These are phyloP conservation scores for Ormosia semicastrata DNA, from an alignment of 306 rosid genomes.

Conservation along the genomic window DNA sequence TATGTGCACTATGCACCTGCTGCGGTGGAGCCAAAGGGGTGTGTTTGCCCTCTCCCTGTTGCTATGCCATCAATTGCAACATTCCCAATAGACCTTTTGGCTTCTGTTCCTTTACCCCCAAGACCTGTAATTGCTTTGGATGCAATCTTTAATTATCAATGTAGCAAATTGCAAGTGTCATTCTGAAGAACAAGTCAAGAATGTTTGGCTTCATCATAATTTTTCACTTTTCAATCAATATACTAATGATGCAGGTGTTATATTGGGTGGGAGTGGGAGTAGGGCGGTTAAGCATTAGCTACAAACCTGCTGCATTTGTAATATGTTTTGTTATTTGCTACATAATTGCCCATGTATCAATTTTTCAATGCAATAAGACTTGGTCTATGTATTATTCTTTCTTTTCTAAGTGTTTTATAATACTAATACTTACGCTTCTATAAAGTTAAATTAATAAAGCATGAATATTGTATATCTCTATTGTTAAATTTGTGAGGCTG, in stretches of 20 bases:
- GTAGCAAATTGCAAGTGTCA: constrained; percentile 23
- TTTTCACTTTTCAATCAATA: constrained; percentile 31
- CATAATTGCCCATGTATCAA: neutral
- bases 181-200: constrained; percentile 36
- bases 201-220: constrained; percentile 31
- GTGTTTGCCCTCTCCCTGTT: constrained; percentile 82
- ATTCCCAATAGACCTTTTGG: constrained; percentile 88
- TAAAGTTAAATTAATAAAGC: neutral
- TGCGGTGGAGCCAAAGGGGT: constrained; percentile 79
- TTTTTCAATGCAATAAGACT: constrained; percentile 9
- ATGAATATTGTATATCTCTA: neutral
- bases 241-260: constrained; percentile 33
- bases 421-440: neutral
- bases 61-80: constrained; percentile 89
- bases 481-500: neutral
- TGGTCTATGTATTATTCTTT: neutral
- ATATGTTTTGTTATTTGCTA: neutral
- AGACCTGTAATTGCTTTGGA: constrained; percentile 86
- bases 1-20: constrained; percentile 74
- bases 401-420: neutral
- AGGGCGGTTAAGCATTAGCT: constrained; percentile 37
- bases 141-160: constrained; percentile 49
- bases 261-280: constrained; percentile 32
- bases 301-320: constrained; percentile 14
- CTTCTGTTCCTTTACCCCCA: constrained; percentile 89